These are phyloP conservation scores for Aegilops umbellulata DNA, from an alignment of 176 grass and related monocot genomes.

Conservation along the genomic window DNA sequence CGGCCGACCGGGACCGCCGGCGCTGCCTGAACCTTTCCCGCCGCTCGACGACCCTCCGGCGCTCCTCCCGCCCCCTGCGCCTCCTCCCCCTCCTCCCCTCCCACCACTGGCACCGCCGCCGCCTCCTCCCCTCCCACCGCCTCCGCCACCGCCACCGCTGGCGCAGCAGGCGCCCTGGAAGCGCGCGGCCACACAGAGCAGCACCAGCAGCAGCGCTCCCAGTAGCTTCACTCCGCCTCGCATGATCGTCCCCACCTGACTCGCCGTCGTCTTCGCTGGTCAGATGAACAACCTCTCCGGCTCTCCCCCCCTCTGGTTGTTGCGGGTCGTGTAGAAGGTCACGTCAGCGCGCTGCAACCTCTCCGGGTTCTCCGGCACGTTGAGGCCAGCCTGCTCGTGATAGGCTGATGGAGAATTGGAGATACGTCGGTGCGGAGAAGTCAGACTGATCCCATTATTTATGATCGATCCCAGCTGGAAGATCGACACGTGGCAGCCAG, in stretches of 20 bases:
- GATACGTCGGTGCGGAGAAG: neutral
- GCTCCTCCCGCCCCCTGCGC: neutral
- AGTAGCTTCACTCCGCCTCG: neutral
- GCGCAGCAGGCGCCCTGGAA: slow-evolving; percentile 14
- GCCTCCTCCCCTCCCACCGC: neutral
- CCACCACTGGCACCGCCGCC: neutral
- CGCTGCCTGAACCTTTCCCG: neutral
- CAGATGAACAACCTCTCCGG: neutral
- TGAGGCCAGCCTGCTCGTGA: neutral
- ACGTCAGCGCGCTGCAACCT: too few relatives aligned
- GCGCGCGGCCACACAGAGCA: slow-evolving; percentile 19
- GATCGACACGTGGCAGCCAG: too few relatives aligned
- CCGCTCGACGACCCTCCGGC: too few relatives aligned
- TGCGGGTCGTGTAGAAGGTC: neutral
- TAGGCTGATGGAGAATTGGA: neutral
- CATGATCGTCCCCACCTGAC: neutral
- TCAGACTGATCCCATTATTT: neutral
- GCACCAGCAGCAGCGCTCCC: slow-evolving; percentile 25
- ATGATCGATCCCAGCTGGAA: too few relatives aligned
- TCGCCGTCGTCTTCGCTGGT: too few relatives aligned
- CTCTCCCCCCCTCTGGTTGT: neutral
- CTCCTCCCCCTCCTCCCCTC: neutral
- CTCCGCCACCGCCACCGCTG: neutral
- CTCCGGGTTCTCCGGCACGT: too few relatives aligned
- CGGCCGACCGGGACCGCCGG: neutral